Conservation (phyloP, 2,329 filamentous ascomycete species). For the Thermomyces lanuginosus region DNA sequence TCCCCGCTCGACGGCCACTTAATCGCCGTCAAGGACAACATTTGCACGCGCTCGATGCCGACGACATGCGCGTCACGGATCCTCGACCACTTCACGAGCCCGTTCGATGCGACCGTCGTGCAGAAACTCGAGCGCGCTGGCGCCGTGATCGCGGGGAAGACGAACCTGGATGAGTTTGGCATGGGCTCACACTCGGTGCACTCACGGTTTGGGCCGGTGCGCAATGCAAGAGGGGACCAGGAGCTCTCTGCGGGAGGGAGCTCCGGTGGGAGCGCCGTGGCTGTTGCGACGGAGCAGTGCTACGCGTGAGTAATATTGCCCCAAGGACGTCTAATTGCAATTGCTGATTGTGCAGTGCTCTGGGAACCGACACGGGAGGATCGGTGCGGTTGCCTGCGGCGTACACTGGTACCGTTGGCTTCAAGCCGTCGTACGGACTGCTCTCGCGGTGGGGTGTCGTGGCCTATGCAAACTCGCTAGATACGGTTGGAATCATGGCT, state of each 20-base stretch:
- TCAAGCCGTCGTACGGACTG: constrained; percentile 83
- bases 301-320: constrained; percentile 30
- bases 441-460: constrained; percentile 74
- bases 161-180: constrained; percentile 89
- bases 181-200: constrained; percentile 73
- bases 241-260: constrained; percentile 64
- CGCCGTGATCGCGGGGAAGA: constrained; percentile 55
- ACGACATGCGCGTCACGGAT: constrained; percentile 75
- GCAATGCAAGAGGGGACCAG: constrained; percentile 29
- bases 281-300: constrained; percentile 50
- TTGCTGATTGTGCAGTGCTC: constrained; percentile 33
- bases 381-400: constrained; percentile 76
- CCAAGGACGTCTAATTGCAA: constrained; percentile 1
- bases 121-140: constrained; percentile 47
- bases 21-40: constrained; percentile 65
- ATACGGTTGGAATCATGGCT: constrained; percentile 70
- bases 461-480: constrained; percentile 80
- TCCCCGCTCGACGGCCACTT: constrained; percentile 28
- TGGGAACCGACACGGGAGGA: constrained; percentile 89
- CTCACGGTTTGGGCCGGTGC: constrained; percentile 52
- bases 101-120: constrained; percentile 71
- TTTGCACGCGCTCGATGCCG: constrained; percentile 45
- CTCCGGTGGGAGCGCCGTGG: constrained; percentile 83
- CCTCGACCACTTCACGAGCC: constrained; percentile 53
- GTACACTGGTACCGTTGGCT: constrained; percentile 68